phyloP scores from a whole-genome alignment of 768 basidiomycete species.

The Hericium erinaceus region DNA sequence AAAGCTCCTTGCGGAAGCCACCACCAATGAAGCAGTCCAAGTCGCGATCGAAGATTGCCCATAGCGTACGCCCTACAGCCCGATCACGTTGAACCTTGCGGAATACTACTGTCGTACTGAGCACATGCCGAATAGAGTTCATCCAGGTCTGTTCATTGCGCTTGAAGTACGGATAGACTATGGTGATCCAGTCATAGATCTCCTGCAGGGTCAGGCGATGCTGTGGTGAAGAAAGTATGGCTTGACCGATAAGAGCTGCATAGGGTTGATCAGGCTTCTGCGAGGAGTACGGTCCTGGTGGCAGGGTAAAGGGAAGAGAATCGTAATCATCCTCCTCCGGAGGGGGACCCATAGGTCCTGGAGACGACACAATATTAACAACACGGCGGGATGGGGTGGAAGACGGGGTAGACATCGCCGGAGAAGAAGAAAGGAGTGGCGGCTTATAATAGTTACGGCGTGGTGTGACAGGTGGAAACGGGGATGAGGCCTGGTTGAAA shows the following conservation, averaged over 20 bases:
- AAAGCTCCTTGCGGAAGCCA: slow-evolving; percentile 62
- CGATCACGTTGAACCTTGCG: slow-evolving; percentile 76
- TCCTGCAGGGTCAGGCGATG: slow-evolving; percentile 88
- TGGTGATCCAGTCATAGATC: slow-evolving; percentile 94
- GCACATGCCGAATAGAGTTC: slow-evolving; percentile 95
- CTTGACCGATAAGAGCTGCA: slow-evolving; percentile 93
- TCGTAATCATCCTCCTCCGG: slow-evolving; percentile 60
- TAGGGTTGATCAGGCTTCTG: slow-evolving; percentile 85
- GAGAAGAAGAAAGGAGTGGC: slow-evolving; percentile 53
- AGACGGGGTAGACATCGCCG: slow-evolving; percentile 48
- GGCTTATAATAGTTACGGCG: slow-evolving; percentile 34
- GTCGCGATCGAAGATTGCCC: slow-evolving; percentile 82
- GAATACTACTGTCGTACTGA: slow-evolving; percentile 88
- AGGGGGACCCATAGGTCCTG: slow-evolving; percentile 62
- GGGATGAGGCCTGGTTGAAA: slow-evolving; percentile 19
- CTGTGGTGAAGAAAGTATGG: slow-evolving; percentile 75
- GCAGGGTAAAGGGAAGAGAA: slow-evolving; percentile 64
- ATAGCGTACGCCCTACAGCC: slow-evolving; percentile 71
- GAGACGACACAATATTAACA: slow-evolving; percentile 77
- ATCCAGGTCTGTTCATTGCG: slow-evolving; percentile 94
- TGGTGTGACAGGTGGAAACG: slow-evolving; percentile 41
- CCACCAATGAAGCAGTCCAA: slow-evolving; percentile 77
- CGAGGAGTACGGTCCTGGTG: slow-evolving; percentile 73
- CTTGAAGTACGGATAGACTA: slow-evolving; percentile 89
- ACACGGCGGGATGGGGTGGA: slow-evolving; percentile 53